Evolutionary conservation across 257 asterid genomes (phyloP).

Genomic region (Orobanche coerulescens): DNA sequence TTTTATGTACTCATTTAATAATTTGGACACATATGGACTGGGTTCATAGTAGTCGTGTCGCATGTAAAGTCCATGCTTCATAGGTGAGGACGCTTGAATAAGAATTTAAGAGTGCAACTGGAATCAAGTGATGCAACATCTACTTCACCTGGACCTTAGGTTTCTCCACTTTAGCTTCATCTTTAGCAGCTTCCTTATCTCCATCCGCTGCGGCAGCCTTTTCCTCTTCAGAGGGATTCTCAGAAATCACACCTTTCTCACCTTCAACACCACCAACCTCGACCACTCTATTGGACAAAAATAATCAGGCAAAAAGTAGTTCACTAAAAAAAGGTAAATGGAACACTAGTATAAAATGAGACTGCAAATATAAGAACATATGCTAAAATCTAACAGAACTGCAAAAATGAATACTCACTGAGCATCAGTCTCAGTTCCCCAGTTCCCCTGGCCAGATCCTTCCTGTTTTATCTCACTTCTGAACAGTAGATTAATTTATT

Average conservation of each 20-base stretch:
- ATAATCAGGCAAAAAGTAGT: neutral
- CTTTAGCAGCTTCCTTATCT: slow-evolving; percentile 41
- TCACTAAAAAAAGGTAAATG: neutral
- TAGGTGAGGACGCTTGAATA: no score
- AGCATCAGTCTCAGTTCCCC: slow-evolving; percentile 75
- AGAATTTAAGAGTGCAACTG: no score
- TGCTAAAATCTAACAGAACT: neutral
- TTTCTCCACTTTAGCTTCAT: slow-evolving; percentile 59
- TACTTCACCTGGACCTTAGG: slow-evolving; percentile 64
- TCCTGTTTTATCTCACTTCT: slow-evolving; percentile 64
- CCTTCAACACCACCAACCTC: slow-evolving; percentile 52
- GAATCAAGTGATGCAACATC: neutral
- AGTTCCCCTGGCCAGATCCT: slow-evolving; percentile 78
- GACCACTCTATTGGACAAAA: slow-evolving; percentile 31
- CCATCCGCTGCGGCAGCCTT: slow-evolving; percentile 39
- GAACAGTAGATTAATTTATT: slow-evolving; percentile 7
- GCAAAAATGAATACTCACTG: slow-evolving; percentile 48
- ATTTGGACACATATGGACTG: no score
- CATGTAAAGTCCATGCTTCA: no score
- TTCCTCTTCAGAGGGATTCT: slow-evolving; percentile 45
- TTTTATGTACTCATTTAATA: no score
- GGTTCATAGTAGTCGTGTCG: no score
- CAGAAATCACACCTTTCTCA: slow-evolving; percentile 43
- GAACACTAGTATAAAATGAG: neutral
- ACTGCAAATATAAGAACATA: neutral